phyloP scores from a whole-genome alignment of 371 early-diverging fungal genomes.

The Dichotomocladium elegans region DNA sequence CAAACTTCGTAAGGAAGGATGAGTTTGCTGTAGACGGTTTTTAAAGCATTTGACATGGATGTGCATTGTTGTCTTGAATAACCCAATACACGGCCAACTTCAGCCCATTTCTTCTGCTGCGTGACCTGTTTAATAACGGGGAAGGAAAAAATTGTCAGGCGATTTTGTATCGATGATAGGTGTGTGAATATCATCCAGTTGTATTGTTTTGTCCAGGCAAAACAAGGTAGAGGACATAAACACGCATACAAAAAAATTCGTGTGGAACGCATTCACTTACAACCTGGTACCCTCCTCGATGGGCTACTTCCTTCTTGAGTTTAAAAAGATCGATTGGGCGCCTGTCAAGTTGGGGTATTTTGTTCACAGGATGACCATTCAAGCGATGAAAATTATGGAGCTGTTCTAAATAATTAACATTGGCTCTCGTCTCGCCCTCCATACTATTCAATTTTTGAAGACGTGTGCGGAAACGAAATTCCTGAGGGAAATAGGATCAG shows the following conservation, averaged over 20 bases:
- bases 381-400: conserved; percentile 85
- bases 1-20: conserved; percentile 87
- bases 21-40: conserved; percentile 71
- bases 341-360: conserved; percentile 80
- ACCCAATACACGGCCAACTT: conserved; percentile 77
- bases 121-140: conserved; percentile 54
- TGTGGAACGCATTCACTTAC: conserved; percentile 36
- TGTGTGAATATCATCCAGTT: no score
- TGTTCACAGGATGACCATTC: conserved; percentile 66
- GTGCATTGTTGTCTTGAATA: conserved; percentile 77
- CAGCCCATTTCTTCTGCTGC: conserved; percentile 84
- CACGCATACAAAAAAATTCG: background rate
- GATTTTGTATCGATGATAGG: background rate
- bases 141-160: conserved; percentile 8
- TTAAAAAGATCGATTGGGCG: conserved; percentile 83
- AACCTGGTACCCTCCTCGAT: conserved; percentile 74
- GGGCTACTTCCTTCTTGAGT: conserved; percentile 79
- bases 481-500: conserved; percentile 41
- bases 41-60: conserved; percentile 81
- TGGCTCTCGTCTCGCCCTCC: conserved; percentile 85
- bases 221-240: no score
- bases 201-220: no score
- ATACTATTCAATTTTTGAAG: conserved; percentile 88
- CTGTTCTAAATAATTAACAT: conserved; percentile 88
- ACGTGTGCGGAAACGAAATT: conserved; percentile 86